Conservation (phyloP, 306 rosid species). For the Cicer judaicum region DNA sequence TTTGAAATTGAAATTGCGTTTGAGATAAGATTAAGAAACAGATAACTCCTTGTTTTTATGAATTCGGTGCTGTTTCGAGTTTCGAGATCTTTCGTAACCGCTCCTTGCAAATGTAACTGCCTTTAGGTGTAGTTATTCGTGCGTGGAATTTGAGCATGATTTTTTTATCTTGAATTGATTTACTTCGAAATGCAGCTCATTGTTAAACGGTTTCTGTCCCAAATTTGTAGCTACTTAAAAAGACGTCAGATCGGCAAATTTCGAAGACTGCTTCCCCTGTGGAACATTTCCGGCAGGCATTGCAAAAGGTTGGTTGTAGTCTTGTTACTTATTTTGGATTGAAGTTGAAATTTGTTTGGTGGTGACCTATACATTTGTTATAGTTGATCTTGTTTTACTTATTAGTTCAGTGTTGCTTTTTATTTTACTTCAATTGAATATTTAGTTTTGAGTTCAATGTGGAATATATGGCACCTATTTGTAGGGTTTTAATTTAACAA, state of each 20-base stretch:
- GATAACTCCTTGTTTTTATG: neutral
- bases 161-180: slow-evolving; percentile 47
- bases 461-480: neutral
- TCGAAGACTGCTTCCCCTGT: slow-evolving; percentile 82
- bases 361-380: slow-evolving; percentile 1
- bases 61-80: slow-evolving; percentile 16
- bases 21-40: neutral
- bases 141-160: slow-evolving; percentile 35
- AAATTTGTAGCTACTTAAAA: slow-evolving; percentile 86
- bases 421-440: neutral
- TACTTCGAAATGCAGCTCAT: slow-evolving; percentile 73
- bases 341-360: neutral
- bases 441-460: slow-evolving; percentile 4
- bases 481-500: slow-evolving; percentile 1
- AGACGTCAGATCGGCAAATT: slow-evolving; percentile 79
- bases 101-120: neutral
- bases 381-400: slow-evolving; percentile 3
- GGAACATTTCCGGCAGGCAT: slow-evolving; percentile 78
- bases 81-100: slow-evolving; percentile 1
- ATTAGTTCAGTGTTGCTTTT: slow-evolving; percentile 8
- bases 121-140: neutral
- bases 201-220: slow-evolving; percentile 66
- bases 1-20: neutral
- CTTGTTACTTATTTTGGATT: slow-evolving; percentile 6
- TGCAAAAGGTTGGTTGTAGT: slow-evolving; percentile 71